These are phyloP conservation scores for Stipa capillata DNA, from an alignment of 176 grass and related monocot genomes.

Conservation along the genomic window DNA sequence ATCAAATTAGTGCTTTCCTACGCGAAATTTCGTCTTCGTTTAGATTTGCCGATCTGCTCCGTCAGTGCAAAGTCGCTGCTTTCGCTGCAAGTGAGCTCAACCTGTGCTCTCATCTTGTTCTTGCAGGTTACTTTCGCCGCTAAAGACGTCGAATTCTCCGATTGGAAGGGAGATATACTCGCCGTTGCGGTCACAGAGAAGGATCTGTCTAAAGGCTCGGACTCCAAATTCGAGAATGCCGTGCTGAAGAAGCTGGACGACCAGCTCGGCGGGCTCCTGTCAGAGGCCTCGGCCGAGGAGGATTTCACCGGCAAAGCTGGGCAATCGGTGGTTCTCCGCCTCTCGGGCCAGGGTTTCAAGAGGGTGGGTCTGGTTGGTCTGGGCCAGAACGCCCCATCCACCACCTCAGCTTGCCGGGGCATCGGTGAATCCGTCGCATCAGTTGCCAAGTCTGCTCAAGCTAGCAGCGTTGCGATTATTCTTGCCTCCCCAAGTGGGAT, in stretches of 20 bases:
- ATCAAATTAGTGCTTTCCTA: not conserved
- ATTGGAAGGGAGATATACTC: conserved; percentile 89
- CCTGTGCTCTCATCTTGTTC: not conserved
- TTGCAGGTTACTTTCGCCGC: conserved; percentile 63
- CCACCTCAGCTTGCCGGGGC: conserved; percentile 26
- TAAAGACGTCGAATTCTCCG: conserved; percentile 63
- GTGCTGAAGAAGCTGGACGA: conserved; percentile 63
- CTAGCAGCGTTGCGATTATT: conserved; percentile 55
- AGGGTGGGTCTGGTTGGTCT: conserved; percentile 73
- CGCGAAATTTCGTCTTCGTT: not conserved
- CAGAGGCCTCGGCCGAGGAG: conserved; percentile 65
- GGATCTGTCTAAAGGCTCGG: conserved; percentile 62
- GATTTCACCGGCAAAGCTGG: conserved; percentile 86
- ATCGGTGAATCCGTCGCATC: conserved; percentile 70
- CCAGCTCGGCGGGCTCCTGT: conserved; percentile 64
- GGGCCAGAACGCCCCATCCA: conserved; percentile 54
- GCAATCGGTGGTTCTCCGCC: conserved; percentile 69
- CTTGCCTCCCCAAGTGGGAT: conserved; percentile 50
- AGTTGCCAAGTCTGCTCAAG: conserved; percentile 77
- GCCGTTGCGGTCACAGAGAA: conserved; percentile 80
- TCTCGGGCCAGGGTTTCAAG: conserved; percentile 75
- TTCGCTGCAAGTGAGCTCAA: not conserved
- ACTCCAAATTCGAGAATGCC: conserved; percentile 80
- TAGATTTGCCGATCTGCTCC: not conserved
- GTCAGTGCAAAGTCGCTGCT: not conserved